Percentiles rank a stretch among this genome's conserved stretches.
phyloP scores from a whole-genome alignment of 1,284 basidiomycete genomes.

The Mixia osmundae region DNA sequence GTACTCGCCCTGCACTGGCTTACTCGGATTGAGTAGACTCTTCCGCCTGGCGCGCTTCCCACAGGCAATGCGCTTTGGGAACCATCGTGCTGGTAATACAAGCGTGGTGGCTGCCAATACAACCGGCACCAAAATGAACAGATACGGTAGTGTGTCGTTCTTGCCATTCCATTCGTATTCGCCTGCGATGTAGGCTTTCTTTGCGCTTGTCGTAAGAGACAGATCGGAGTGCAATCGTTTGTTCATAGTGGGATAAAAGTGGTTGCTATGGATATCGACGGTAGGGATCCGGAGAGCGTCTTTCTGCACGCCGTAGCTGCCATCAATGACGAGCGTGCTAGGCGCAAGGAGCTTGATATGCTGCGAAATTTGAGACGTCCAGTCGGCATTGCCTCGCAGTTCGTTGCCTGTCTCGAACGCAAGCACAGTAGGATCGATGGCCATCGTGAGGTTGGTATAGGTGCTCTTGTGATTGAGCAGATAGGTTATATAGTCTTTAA shows the following conservation, averaged over 20 bases:
- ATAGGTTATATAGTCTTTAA: conserved; percentile 9
- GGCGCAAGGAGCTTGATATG: conserved; percentile 22
- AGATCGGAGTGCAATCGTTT: conserved; percentile 1
- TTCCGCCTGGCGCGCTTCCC: no score
- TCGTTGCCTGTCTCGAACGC: conserved; percentile 25
- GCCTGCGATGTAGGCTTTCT: conserved; percentile 12
- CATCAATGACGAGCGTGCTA: conserved; percentile 18
- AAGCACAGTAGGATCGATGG: conserved; percentile 11
- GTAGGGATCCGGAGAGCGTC: conserved; percentile 6
- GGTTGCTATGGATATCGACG: conserved; percentile 14
- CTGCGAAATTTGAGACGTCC: conserved; percentile 21
- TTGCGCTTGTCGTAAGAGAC: neutral
- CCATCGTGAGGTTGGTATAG: conserved; percentile 12
- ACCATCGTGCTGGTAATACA: no score
- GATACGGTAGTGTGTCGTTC: no score
- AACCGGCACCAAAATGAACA: no score
- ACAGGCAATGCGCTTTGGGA: no score
- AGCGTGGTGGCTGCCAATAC: no score
- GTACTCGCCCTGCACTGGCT: no score
- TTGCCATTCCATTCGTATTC: conserved; percentile 17
- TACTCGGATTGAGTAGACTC: no score
- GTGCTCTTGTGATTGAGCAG: conserved; percentile 13
- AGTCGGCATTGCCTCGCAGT: conserved; percentile 19
- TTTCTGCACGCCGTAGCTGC: conserved; percentile 13
- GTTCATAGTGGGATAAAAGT: conserved; percentile 13